Evolutionary conservation across 2,329 filamentous ascomycete species (phyloP), one percentile per base, ranked within the genome.

Genomic region (Alternaria consortialis): DNA sequence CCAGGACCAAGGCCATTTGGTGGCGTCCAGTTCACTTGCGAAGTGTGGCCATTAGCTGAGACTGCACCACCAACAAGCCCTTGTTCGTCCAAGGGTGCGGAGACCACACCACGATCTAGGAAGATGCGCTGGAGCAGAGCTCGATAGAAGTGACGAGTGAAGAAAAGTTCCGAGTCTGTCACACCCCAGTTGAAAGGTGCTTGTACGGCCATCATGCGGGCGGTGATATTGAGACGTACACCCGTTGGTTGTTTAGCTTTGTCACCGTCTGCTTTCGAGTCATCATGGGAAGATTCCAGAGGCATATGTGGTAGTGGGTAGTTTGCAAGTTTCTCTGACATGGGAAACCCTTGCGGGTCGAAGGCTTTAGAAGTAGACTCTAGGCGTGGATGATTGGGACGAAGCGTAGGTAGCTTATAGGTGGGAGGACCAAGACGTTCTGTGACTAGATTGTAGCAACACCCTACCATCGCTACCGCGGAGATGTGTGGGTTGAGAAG

Each of bases 121-220:
- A 98, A 93, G n/a, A 99, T 90, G 60, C 91, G 91, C 78, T 99
- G 95, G 23, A 98, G 83, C 0, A 98, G 84, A 0, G 95, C 92
- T 44, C 95, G 91, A 82, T 91, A 99, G 79, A 95, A 97, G 78
- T 99, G 95, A 0, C 94, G 87, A 0, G 89, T 92, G 82, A 99
- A 98, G 81, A 98, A 99, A 7, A 84, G 85, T 53, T 93, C 90
- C 75, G 92, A 96, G 62, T 97, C 94, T 29, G 85, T 82, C 25
- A 84, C 83, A 2, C 91, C 91, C 95, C 95, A 99, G 81, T 99
- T 99, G 61, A 89, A 85, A 1, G 95, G 94, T 7, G 95, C 95
- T 81, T 99, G 95, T 51, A 96, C 94, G 3, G 94, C 94, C 94
- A 98, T 97, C 91, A 97, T 97, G 44, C 95, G 88, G 1, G 95